A percentile compares a stretch with the other conserved stretches of the same genome.
Evolutionary conservation across 148 eudicot species (phyloP).

Genomic region (Selenicereus undatus): DNA sequence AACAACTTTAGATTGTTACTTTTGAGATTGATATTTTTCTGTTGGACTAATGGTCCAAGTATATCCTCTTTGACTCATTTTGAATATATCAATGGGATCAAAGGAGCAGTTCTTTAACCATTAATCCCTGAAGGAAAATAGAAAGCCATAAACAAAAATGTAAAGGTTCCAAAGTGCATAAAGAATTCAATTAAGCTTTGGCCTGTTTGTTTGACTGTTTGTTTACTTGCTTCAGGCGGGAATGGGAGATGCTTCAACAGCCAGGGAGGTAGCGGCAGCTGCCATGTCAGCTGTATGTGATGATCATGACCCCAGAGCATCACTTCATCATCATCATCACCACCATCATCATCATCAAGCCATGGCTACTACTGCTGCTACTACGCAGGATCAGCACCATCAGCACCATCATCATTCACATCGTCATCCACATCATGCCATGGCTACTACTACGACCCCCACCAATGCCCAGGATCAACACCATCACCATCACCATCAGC

Average conservation of each 20-base stretch:
- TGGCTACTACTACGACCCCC: constrained; percentile 16
- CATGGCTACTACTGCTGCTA: not conserved
- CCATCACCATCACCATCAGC: constrained; percentile 9
- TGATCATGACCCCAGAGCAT: constrained; percentile 16
- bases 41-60: not conserved
- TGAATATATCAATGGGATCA: not conserved
- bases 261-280: constrained; percentile 9
- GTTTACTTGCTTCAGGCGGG: constrained; percentile 42
- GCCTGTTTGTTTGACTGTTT: constrained; percentile 13
- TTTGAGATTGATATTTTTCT: not conserved
- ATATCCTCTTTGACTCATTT: not conserved
- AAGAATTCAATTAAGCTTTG: constrained; percentile 12
- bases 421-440: constrained; percentile 26
- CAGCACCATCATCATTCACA: constrained; percentile 35
- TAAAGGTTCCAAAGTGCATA: constrained; percentile 21
- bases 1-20: not conserved
- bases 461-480: not conserved
- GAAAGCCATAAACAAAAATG: not conserved
- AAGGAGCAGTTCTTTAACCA: constrained; percentile 9
- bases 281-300: constrained; percentile 35
- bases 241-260: constrained; percentile 52
- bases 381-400: constrained; percentile 1
- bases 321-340: constrained; percentile 23
- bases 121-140: constrained; percentile 19
- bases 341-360: constrained; percentile 15